phyloP scores from a whole-genome alignment of 2,329 filamentous ascomycete species.

The Penicillium sp. region DNA sequence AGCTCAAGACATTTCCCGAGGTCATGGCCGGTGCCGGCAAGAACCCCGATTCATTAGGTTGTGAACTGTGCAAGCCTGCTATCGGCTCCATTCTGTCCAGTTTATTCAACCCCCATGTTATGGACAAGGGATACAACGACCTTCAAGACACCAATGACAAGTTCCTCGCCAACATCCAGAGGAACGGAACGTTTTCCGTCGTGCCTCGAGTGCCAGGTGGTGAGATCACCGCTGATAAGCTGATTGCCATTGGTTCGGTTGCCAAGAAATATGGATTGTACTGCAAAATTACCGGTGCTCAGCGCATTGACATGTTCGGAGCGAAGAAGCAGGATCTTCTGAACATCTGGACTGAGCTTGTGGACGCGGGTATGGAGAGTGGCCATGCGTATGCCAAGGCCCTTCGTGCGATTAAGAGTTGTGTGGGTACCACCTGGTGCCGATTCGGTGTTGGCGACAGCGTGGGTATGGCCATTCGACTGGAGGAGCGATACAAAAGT shows the following conservation, averaged over 20 bases:
- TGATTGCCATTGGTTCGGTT: constrained; percentile 80
- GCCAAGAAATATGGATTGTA: constrained; percentile 84
- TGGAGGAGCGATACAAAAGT: constrained; percentile 91
- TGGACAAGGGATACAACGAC: constrained; percentile 70
- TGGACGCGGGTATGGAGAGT: constrained; percentile 85
- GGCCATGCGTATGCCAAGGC: constrained; percentile 91
- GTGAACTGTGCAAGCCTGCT: constrained; percentile 83
- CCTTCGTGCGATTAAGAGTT: constrained; percentile 86
- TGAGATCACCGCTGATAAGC: constrained; percentile 84
- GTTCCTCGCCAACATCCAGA: constrained; percentile 86
- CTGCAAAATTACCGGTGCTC: constrained; percentile 89
- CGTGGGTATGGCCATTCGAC: constrained; percentile 83
- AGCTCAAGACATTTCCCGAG: constrained; percentile 69
- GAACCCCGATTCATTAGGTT: constrained; percentile 72
- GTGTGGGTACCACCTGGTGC: constrained; percentile 90
- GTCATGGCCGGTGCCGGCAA: constrained; percentile 80
- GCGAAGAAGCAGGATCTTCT: constrained; percentile 84
- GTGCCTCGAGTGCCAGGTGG: constrained; percentile 80
- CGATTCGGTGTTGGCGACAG: constrained; percentile 86
- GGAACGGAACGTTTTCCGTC: constrained; percentile 88
- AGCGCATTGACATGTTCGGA: constrained; percentile 91
- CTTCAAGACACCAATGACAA: constrained; percentile 90
- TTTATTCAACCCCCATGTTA: constrained; percentile 80
- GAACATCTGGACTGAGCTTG: constrained; percentile 77
- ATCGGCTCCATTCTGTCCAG: constrained; percentile 80